Conservation (phyloP, 2,329 filamentous ascomycete genomes). For the Pestalotiopsis sp. region DNA sequence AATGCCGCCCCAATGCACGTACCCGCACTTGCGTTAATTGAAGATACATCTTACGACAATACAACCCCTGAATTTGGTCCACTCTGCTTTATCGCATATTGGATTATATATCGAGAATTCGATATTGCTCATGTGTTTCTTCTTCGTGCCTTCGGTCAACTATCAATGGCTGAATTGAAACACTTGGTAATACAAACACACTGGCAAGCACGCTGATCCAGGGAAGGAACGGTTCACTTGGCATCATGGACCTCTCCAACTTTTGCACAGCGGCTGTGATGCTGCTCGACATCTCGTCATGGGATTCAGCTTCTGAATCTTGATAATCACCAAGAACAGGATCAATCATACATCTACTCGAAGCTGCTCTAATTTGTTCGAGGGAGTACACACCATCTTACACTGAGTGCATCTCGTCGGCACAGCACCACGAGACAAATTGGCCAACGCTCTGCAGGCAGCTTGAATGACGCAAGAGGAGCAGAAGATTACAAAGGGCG, state of each 20-base stretch:
- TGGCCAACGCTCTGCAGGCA: too few species aligned
- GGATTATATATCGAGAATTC: not conserved
- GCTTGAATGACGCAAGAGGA: too few species aligned
- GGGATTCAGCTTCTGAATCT: too few species aligned
- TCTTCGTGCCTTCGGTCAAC: not conserved
- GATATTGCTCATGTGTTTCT: not conserved
- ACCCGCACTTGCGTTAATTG: slow-evolving; percentile 9
- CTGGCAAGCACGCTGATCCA: not conserved
- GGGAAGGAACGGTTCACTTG: not conserved
- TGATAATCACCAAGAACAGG: too few species aligned
- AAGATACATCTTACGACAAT: not conserved
- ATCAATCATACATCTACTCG: too few species aligned
- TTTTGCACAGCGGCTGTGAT: not conserved
- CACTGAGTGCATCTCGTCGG: too few species aligned
- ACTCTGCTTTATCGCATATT: slow-evolving; percentile 5
- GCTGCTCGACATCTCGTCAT: not conserved
- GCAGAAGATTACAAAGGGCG: too few species aligned
- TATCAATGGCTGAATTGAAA: not conserved
- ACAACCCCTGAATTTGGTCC: not conserved
- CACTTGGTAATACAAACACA: not conserved
- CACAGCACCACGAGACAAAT: too few species aligned
- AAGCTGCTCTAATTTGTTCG: too few species aligned
- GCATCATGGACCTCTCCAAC: not conserved
- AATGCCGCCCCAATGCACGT: slow-evolving; percentile 8
- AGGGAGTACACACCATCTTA: too few species aligned